A percentile compares a stretch with the other conserved stretches of the same genome.
phyloP scores from a whole-genome alignment of 306 rosid genomes.

The Ochetophila trinervis region DNA sequence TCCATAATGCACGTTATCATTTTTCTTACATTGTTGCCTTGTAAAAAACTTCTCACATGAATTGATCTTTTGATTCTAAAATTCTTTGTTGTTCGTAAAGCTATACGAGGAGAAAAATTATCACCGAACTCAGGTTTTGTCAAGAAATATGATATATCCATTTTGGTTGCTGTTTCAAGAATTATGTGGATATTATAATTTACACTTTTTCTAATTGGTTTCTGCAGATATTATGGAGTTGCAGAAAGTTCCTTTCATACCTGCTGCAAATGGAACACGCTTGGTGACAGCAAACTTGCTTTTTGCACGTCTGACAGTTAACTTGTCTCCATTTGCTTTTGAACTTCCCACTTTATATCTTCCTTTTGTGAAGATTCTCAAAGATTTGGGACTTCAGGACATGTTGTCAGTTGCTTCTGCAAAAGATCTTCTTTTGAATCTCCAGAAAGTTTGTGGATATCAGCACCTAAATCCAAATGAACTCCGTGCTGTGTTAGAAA shows the following conservation, averaged over 20 bases:
- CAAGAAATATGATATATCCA: not conserved
- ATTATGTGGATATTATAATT: not conserved
- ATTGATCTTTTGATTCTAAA: not conserved
- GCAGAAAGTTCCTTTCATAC: slow-evolving; percentile 70
- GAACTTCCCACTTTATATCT: slow-evolving; percentile 85
- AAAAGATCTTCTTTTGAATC: slow-evolving; percentile 72
- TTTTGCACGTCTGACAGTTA: slow-evolving; percentile 73
- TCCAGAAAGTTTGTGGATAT: slow-evolving; percentile 85
- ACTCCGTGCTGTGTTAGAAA: slow-evolving; percentile 92
- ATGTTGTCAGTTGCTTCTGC: slow-evolving; percentile 72
- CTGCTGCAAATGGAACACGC: slow-evolving; percentile 96
- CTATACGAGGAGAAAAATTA: not conserved
- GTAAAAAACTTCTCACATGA: not conserved
- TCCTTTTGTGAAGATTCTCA: slow-evolving; percentile 76
- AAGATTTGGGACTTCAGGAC: slow-evolving; percentile 91
- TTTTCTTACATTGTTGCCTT: not conserved
- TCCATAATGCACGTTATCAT: not conserved
- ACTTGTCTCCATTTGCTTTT: slow-evolving; percentile 94
- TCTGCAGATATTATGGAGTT: slow-evolving; percentile 67
- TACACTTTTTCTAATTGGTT: slow-evolving; percentile 1
- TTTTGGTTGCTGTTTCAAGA: not conserved
- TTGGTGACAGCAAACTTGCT: slow-evolving; percentile 75
- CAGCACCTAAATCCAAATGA: slow-evolving; percentile 95
- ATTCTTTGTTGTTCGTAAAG: not conserved
- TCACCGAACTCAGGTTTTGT: not conserved